A percentile compares a stretch with the other conserved stretches of the same genome.
These are phyloP conservation scores for Abrus pulchellus DNA, from an alignment of 306 rosid genomes.

Conservation along the genomic window DNA sequence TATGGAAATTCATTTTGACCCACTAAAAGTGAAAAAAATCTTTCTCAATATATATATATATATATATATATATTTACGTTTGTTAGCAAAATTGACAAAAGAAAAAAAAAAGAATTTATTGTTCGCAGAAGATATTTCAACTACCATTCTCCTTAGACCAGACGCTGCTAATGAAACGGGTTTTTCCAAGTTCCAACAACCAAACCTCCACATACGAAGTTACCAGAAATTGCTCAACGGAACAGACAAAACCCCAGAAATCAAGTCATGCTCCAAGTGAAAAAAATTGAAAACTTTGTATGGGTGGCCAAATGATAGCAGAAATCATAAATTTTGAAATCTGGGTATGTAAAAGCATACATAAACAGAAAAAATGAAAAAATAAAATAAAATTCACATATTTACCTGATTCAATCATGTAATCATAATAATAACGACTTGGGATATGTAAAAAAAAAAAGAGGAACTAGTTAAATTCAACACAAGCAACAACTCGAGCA, in stretches of 20 bases:
- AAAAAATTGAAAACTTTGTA: no score
- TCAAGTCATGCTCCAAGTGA: background rate
- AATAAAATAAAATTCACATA: background rate
- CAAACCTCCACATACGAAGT: no score
- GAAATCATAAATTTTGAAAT: background rate
- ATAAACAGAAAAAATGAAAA: background rate
- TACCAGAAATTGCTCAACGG: background rate
- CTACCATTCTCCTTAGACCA: background rate
- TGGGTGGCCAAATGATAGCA: background rate
- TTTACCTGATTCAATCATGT: constrained; percentile 14
- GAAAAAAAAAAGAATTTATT: no score
- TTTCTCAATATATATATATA: no score
- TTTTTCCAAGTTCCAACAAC: background rate
- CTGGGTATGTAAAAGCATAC: background rate
- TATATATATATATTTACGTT: no score
- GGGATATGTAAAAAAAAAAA: background rate
- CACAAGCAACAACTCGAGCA: background rate
- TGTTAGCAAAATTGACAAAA: no score
- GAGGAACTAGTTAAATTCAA: constrained; percentile 18
- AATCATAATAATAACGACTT: background rate
- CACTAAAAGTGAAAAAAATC: no score
- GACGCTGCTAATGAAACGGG: background rate
- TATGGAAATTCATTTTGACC: no score
- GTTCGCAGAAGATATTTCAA: background rate
- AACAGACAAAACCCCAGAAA: background rate